Evolutionary conservation across 2,329 filamentous ascomycete genomes (phyloP).

Genomic region (Coleophoma eucalyptorum): DNA sequence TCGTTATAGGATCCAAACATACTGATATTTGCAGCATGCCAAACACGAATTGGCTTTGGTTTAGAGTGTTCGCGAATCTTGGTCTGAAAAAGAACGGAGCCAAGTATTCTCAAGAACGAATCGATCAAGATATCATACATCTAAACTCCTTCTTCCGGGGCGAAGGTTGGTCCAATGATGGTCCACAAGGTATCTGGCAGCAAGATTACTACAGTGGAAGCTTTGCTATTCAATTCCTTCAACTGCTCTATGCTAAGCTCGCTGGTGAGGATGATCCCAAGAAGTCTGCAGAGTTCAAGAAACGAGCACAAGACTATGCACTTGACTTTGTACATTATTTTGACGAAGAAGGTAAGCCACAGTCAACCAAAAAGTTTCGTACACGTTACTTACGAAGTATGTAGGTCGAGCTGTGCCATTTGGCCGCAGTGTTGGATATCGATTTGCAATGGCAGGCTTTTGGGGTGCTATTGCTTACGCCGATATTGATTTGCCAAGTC

Average conservation of each 20-base stretch:
- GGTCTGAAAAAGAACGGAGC: slow-evolving; percentile 73
- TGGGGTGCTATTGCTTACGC: slow-evolving; percentile 77
- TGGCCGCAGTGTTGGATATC: slow-evolving; percentile 73
- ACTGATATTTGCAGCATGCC: slow-evolving; percentile 61
- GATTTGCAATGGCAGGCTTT: slow-evolving; percentile 84
- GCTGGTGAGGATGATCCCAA: slow-evolving; percentile 63
- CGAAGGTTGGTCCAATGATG: slow-evolving; percentile 79
- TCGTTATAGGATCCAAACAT: neutral
- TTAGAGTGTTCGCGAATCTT: slow-evolving; percentile 79
- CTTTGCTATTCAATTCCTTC: slow-evolving; percentile 78
- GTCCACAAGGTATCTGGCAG: slow-evolving; percentile 73
- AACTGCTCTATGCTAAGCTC: slow-evolving; percentile 72
- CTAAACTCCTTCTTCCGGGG: slow-evolving; percentile 80
- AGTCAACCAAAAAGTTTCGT: neutral
- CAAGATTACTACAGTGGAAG: slow-evolving; percentile 85
- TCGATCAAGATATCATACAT: slow-evolving; percentile 73
- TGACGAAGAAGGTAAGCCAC: slow-evolving; percentile 53
- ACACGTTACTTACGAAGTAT: neutral
- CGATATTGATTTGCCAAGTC: slow-evolving; percentile 66
- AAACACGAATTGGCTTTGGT: slow-evolving; percentile 72
- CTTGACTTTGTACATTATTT: slow-evolving; percentile 75
- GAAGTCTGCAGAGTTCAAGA: slow-evolving; percentile 65
- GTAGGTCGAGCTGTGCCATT: slow-evolving; percentile 66
- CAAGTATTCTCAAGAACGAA: slow-evolving; percentile 62
- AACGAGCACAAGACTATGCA: slow-evolving; percentile 62